Base-by-base conservation (phyloP, 2,329 filamentous ascomycete genomes). In the Eutypella sp. region DNA sequence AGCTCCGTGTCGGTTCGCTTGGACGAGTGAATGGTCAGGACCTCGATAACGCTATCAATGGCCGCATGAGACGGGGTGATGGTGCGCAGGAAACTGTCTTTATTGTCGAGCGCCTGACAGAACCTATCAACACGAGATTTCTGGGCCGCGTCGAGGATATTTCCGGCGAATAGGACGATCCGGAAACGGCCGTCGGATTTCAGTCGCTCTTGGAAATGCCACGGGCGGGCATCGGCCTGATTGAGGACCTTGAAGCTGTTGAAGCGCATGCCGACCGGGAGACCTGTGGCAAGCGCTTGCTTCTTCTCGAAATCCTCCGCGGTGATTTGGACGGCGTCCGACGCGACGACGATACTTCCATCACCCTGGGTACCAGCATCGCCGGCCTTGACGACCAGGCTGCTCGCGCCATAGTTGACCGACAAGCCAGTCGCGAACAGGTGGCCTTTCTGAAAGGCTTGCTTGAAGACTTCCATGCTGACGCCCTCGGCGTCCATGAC, bases 131-230 rank as follows among this genome's bases (percentile, higher is more conserved):
- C 65, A 4, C 72, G 68, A 0, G 61, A 51, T 47, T 71, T 70
- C 50, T 81, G 77, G 1, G 50, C 41, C 0, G 64, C 15, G 0
- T 67, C 55, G 2, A 67, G 62, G 2, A 87, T 64, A 50, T 84
- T 68, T 1, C 84, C 84, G 0, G 79, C 73, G 52, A 88, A 86
- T 2, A 87, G 64, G 1, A 84, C 62, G 24, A 85, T 57, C 7
- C 80, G 67, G 61, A 79, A 84, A 1, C 74, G 68, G 2, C 81
- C 81, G 54, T 82, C 75, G n/a, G 70, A 72, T 31, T 67, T 71
- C 18, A 85, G 67, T 8, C 67, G 66, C 47, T 79, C 68, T 41
- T 84, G 79, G 38, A 85, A 70, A 33, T 82, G 74, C 72, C 76
- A 82, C 0, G 80, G 76, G 3, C 76, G 68, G 0, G 70, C 72